Evolutionary conservation across 2,329 filamentous ascomycete genomes (phyloP), one percentile per base, ranked within the genome.

Genomic region (Cadophora malorum): DNA sequence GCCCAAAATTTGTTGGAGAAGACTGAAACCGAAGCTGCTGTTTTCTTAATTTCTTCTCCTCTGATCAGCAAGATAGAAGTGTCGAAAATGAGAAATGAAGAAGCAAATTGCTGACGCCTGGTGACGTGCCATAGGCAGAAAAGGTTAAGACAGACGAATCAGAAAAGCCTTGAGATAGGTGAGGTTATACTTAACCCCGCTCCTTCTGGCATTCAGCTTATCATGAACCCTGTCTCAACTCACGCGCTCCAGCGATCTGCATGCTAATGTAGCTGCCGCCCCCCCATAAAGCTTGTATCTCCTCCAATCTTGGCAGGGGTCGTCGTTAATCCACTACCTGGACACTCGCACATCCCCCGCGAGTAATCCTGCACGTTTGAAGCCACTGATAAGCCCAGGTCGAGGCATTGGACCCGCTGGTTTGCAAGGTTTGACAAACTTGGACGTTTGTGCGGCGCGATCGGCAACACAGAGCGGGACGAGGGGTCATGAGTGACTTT

Each of bases 271-370:
- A 49, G 49, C 23, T 55, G 31, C 45, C 61, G 38, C 28, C 59
- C 62, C 68, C 62, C 68, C 68, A 69, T 65, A 67, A 69, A 69
- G 68, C 68, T 69, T 69, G 68, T 65, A 55, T 47, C 33, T 41
- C 35, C 64, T 60, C 23, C 47, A 21, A 31, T 47, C 69, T 72
- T 72, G 70, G 70, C 70, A 72, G 70, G 67, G 69, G 70, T 66
- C 49, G 60, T 33, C 31, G n/a, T 21, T 52, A 41, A 2, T 50
- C 53, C 41, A 23, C 45, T 52, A 28, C 23, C 2, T 14, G 41
- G 12, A 23, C 19, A 2, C 7, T 9, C 4, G 38, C 28, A 21
- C 31, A 35, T 61, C 31, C 52, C 25, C n/a, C 33, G 21, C 35
- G 33, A 25, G 7, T 38, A 21, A 38, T 63, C 7, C 28, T 55